These are phyloP conservation scores for Capsella rubella DNA, from an alignment of 441 rosid genomes.

Conservation along the genomic window DNA sequence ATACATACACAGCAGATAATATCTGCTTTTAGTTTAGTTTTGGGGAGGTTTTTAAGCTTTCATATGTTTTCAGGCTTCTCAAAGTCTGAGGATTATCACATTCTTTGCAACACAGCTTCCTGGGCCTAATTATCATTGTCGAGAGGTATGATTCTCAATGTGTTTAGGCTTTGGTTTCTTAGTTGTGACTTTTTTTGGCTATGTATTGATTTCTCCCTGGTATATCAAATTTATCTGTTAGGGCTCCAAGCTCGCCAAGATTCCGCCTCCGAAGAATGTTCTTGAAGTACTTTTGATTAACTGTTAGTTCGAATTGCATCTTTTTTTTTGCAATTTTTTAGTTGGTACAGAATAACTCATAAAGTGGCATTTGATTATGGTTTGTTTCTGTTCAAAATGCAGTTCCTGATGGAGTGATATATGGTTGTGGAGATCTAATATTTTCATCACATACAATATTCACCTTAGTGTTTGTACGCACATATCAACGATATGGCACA, in stretches of 20 bases:
- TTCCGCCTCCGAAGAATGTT: conserved; percentile 53
- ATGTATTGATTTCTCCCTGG: not conserved
- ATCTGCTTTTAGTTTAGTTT: not conserved
- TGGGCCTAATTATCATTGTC: conserved; percentile 94
- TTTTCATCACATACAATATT: conserved; percentile 95
- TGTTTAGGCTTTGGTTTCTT: conserved; percentile 9
- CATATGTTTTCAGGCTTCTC: conserved; percentile 62
- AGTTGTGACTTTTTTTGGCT: conserved; percentile 17
- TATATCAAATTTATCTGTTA: conserved; percentile 36
- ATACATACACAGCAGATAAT: not conserved
- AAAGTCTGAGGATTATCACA: conserved; percentile 73
- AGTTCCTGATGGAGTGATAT: conserved; percentile 84
- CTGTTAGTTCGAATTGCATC: conserved; percentile 45
- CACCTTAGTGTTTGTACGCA: conserved; percentile 80
- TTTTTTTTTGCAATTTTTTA: not conserved
- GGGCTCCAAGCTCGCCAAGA: conserved; percentile 59
- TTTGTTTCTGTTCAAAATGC: conserved; percentile 44
- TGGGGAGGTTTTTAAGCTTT: conserved; percentile 2
- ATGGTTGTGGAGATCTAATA: conserved; percentile 92
- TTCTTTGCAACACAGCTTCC: conserved; percentile 94
- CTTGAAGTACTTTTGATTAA: conserved; percentile 53
- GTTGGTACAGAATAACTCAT: conserved; percentile 4
- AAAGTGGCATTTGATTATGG: conserved; percentile 19
- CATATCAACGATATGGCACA: conserved; percentile 84
- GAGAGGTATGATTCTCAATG: conserved; percentile 56